Evolutionary conservation across 495 filamentous ascomycete species (phyloP).

Genomic region (Margaritispora aquatica): DNA sequence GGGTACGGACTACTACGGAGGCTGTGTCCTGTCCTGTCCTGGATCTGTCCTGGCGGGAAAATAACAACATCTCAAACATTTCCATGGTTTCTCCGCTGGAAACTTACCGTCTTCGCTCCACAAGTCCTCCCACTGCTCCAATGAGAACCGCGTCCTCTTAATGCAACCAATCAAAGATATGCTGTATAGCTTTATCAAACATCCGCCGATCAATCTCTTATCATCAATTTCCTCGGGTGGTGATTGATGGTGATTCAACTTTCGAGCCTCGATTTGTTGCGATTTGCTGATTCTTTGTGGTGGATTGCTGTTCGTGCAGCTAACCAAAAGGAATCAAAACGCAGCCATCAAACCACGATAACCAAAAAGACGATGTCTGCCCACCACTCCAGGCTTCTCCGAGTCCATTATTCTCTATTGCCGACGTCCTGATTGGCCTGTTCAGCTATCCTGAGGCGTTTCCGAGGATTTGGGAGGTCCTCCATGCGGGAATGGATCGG

Average conservation of each 20-base stretch:
- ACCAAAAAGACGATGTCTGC: not conserved
- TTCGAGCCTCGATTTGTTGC: too few relatives aligned
- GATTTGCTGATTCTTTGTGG: too few relatives aligned
- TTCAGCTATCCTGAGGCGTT: not conserved
- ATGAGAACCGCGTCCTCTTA: not conserved
- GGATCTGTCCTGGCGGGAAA: too few relatives aligned
- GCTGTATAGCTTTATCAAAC: not conserved
- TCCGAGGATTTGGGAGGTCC: constrained; percentile 15
- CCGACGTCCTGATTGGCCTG: not conserved
- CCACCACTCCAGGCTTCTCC: constrained; percentile 3
- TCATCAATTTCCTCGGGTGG: not conserved
- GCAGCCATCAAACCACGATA: too few relatives aligned
- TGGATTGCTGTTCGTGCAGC: not conserved
- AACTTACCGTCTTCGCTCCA: not conserved
- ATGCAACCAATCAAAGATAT: not conserved
- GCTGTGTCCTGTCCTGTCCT: too few relatives aligned
- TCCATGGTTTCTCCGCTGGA: not conserved
- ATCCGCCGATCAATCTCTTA: not conserved
- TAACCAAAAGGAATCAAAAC: not conserved
- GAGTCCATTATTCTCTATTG: not conserved
- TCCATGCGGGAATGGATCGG: not conserved
- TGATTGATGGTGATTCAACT: not conserved
- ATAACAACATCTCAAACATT: not conserved
- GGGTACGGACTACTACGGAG: not conserved
- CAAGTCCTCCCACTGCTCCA: not conserved